A percentile compares a stretch with the other conserved stretches of the same genome.
phyloP scores from a whole-genome alignment of 2,329 filamentous ascomycete species.

The Kalmusia sp. region DNA sequence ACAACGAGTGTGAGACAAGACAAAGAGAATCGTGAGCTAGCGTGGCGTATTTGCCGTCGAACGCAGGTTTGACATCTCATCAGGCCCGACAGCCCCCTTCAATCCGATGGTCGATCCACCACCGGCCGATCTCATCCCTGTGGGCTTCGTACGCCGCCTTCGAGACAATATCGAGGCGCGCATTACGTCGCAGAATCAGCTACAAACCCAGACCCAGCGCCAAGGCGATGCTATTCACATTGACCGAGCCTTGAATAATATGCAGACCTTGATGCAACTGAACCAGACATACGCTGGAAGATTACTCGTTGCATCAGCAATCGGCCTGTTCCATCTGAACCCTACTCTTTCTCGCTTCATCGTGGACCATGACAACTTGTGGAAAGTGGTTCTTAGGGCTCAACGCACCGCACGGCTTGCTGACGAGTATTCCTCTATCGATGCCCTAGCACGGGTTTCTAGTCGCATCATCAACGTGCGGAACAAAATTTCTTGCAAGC shows the following conservation, averaged over 20 bases:
- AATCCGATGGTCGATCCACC: too few species aligned
- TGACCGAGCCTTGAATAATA: not conserved
- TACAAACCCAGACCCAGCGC: too few species aligned
- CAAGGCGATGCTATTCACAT: not conserved
- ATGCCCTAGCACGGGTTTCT: not conserved
- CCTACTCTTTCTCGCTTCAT: not conserved
- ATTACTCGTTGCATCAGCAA: not conserved
- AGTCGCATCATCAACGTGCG: slow-evolving; percentile 8
- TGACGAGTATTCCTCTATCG: not conserved
- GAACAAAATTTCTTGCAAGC: slow-evolving; percentile 3
- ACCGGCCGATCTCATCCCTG: not conserved
- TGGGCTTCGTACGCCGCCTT: not conserved
- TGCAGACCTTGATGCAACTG: not conserved
- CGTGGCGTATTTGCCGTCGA: too few species aligned
- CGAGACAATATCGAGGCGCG: not conserved
- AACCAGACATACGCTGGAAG: not conserved
- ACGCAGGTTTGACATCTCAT: too few species aligned
- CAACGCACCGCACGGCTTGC: not conserved
- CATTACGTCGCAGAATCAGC: not conserved
- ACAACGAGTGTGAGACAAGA: too few species aligned
- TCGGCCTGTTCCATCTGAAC: not conserved
- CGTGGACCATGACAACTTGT: slow-evolving; percentile 5
- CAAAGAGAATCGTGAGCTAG: too few species aligned
- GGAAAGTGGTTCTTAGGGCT: not conserved
- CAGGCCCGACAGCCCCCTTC: too few species aligned